A percentile compares a stretch with the other conserved stretches of the same genome.
Evolutionary conservation across 495 filamentous ascomycete species (phyloP).

Genomic region (Staphylotrichum tortipilum): DNA sequence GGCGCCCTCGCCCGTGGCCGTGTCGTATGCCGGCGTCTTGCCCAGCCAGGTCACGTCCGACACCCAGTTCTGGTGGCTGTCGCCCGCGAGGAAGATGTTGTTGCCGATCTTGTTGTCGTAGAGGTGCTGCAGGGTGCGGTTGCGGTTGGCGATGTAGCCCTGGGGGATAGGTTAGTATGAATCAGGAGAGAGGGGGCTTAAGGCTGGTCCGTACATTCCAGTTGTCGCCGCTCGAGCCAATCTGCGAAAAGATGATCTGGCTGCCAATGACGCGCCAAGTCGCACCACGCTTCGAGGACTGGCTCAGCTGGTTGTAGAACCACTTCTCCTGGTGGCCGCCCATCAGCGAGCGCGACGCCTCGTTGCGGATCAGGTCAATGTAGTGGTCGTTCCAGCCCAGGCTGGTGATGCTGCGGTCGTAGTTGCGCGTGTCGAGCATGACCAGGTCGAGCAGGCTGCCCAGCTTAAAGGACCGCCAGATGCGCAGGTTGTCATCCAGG

Average conservation of each 20-base stretch:
- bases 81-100: slow-evolving; percentile 54
- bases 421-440: slow-evolving; percentile 57
- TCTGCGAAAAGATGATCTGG: slow-evolving; percentile 54
- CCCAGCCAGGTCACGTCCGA: slow-evolving; percentile 53
- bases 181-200: too few relatives aligned
- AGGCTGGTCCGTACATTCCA: too few relatives aligned
- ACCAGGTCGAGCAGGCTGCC: slow-evolving; percentile 53
- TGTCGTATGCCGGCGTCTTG: slow-evolving; percentile 45
- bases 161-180: too few relatives aligned
- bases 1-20: slow-evolving; percentile 42
- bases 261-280: slow-evolving; percentile 56
- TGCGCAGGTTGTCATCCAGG: slow-evolving; percentile 58
- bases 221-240: slow-evolving; percentile 37
- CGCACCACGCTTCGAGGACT: slow-evolving; percentile 45
- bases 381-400: slow-evolving; percentile 49
- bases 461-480: slow-evolving; percentile 56
- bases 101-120: slow-evolving; percentile 52
- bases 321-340: slow-evolving; percentile 54
- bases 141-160: slow-evolving; percentile 52
- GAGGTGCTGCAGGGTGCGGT: slow-evolving; percentile 50
- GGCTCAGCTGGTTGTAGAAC: slow-evolving; percentile 49
- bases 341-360: slow-evolving; percentile 52
- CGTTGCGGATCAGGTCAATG: slow-evolving; percentile 45
- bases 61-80: slow-evolving; percentile 54
- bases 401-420: slow-evolving; percentile 47